Evolutionary conservation across 169 alveolate genomes (phyloP), one percentile per base, ranked within the genome.

Genomic region (Eimeria mitis): DNA sequence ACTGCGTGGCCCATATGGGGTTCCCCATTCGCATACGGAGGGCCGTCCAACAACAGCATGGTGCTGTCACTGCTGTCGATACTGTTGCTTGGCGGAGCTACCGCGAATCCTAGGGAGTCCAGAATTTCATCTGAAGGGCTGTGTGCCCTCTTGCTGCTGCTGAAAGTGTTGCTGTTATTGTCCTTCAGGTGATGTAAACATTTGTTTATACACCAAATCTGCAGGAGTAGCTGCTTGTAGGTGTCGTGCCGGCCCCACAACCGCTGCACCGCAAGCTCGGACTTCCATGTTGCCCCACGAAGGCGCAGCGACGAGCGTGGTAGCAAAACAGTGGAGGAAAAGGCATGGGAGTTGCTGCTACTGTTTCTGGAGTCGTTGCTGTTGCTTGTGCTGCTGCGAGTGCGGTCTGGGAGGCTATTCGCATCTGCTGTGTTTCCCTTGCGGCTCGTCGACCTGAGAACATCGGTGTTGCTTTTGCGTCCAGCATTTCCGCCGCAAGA

Each of bases 11-110:
- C 99, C 89, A 97, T 97, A 94, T 98, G 99, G 76, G 98, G 96
- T 6, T 89, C 97, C 54, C 99, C 99, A 87, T 98, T 98, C 16
- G 99, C 99, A 84, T 97, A 98, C 47, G 99, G 99, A 34, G 99
- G 99, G 25, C 99, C 99, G 90, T 98, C 99, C 84, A 94, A 96
- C 73, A 96, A 79, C 85, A 94, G 49, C 61, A 89, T 37, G 95
- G 47, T 89, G 65, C 95, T 70, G 73, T 28, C 61, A 19, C 84
- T 49, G 87, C 88, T n/a, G 61, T 42, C 49, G 83, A 28, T 9
- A 61, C 54, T 47, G 90, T 0, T 70, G 83, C 34, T 44, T 44
- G 95, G 87, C 47, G 95, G 59, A 40, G 95, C 40, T 16, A 71
- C 44, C 13, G 95, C 95, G 11, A 70, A 65, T 25, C 88, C 84